These are phyloP conservation scores for Cupressus sempervirens DNA, from an alignment of 75 land plant species.

Conservation along the genomic window DNA sequence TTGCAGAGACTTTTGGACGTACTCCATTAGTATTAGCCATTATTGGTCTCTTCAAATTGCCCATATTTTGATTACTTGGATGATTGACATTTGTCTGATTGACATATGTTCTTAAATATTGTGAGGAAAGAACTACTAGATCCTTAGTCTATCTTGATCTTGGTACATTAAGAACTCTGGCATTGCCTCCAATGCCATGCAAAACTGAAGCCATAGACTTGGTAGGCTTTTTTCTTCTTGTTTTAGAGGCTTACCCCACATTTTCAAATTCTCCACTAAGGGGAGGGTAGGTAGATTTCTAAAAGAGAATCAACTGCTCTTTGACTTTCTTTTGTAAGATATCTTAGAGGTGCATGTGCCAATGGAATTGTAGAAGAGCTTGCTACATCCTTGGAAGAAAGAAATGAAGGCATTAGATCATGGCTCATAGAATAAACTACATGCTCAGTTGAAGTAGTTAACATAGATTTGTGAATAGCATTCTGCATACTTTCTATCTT, in stretches of 20 bases:
- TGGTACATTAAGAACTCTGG: not conserved
- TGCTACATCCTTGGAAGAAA: not conserved
- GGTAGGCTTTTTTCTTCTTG: not conserved
- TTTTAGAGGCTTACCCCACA: not conserved
- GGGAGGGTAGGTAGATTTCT: constrained; percentile 81
- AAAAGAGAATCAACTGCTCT: constrained; percentile 35
- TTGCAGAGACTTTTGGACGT: not conserved
- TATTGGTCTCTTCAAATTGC: not conserved
- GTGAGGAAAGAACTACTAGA: not conserved
- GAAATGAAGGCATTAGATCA: not conserved
- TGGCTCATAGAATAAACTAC: not conserved
- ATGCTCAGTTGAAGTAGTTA: not conserved
- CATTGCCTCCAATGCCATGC: not conserved
- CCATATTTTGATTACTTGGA: not conserved
- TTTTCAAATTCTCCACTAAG: constrained; percentile 17
- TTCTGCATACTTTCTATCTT: constrained; percentile 26
- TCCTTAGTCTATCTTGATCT: not conserved
- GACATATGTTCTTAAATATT: not conserved
- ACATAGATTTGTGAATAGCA: constrained; percentile 19
- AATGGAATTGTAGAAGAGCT: not conserved
- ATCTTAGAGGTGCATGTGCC: constrained; percentile 15
- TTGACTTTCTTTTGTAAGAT: constrained; percentile 49
- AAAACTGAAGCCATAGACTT: constrained; percentile 10
- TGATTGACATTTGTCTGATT: not conserved
- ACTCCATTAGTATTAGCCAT: not conserved